These are phyloP conservation scores for Picea abies DNA, from an alignment of 83 land plant species.

Conservation along the genomic window DNA sequence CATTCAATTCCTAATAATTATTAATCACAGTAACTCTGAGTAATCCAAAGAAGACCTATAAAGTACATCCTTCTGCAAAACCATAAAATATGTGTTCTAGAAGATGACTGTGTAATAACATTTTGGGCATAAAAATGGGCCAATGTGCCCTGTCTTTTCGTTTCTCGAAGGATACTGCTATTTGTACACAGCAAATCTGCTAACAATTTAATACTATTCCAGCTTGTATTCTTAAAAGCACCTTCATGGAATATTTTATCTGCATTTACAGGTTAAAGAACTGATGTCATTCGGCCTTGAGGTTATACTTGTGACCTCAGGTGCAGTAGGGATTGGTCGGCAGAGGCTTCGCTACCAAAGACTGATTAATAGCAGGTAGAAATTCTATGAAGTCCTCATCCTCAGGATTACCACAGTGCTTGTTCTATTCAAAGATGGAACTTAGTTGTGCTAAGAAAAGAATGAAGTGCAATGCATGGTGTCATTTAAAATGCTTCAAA, in stretches of 20 bases:
- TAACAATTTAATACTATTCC: not conserved
- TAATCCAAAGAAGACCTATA: not conserved
- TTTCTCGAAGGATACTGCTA: not conserved
- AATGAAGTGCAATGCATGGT: no score
- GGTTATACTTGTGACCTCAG: constrained; percentile 91
- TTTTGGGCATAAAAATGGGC: not conserved
- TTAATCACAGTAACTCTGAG: not conserved
- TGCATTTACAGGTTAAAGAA: constrained; percentile 72
- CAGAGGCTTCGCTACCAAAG: constrained; percentile 82
- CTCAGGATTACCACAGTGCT: not conserved
- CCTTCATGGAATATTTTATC: not conserved
- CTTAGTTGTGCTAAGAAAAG: not conserved
- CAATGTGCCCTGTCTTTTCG: not conserved
- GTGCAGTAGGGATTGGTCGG: constrained; percentile 93
- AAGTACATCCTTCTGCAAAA: not conserved
- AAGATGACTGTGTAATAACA: not conserved
- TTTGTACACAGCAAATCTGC: not conserved
- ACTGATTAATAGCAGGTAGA: constrained; percentile 76
- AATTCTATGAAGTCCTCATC: no score
- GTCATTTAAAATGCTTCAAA: no score
- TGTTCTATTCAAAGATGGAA: not conserved
- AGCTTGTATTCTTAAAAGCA: not conserved
- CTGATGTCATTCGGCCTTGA: constrained; percentile 77
- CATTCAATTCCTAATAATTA: not conserved
- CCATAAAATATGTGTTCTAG: not conserved